Conservation (phyloP, 2,329 filamentous ascomycete species). For the Pseudogymnoascus sp. region DNA sequence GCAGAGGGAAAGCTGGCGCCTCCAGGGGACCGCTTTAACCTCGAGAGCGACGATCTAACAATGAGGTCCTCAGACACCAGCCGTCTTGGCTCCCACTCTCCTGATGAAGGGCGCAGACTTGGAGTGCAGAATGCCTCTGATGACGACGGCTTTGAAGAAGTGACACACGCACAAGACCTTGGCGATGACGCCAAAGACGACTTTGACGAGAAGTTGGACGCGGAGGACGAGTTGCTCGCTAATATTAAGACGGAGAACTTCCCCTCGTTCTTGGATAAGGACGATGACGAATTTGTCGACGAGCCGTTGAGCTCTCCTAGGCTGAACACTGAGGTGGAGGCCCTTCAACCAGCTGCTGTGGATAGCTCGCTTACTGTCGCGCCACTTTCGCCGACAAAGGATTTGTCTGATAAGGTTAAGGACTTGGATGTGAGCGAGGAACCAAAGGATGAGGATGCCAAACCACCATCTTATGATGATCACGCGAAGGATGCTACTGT, state of each 20-base stretch:
- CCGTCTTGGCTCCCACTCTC: constrained; percentile 36
- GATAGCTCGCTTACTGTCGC: constrained; percentile 48
- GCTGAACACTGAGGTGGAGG: constrained; percentile 52
- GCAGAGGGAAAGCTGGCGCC: constrained; percentile 63
- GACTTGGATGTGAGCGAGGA: constrained; percentile 21
- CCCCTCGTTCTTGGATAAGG: constrained; percentile 43
- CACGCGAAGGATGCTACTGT: constrained; percentile 7
- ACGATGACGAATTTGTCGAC: constrained; percentile 69
- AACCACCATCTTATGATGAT: constrained; percentile 18
- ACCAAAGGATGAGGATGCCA: constrained; percentile 21
- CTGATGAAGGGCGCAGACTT: constrained; percentile 59
- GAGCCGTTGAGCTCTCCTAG: constrained; percentile 63
- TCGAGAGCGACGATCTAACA: constrained; percentile 49
- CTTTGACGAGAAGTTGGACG: constrained; percentile 47
- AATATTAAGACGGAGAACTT: constrained; percentile 24
- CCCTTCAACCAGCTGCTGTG: constrained; percentile 44
- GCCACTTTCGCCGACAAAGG: constrained; percentile 47
- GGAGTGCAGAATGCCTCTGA: constrained; percentile 76
- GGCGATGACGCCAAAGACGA: constrained; percentile 65
- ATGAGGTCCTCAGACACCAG: constrained; percentile 46
- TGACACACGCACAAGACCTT: constrained; percentile 59
- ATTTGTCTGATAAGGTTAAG: constrained; percentile 23
- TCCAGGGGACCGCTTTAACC: constrained; percentile 29
- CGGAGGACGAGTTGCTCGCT: constrained; percentile 42
- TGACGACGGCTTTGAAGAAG: constrained; percentile 90